A percentile compares a stretch with the other conserved stretches of the same genome.
phyloP scores from a whole-genome alignment of 805 yeast genomes.

The Ogataea neopini region DNA sequence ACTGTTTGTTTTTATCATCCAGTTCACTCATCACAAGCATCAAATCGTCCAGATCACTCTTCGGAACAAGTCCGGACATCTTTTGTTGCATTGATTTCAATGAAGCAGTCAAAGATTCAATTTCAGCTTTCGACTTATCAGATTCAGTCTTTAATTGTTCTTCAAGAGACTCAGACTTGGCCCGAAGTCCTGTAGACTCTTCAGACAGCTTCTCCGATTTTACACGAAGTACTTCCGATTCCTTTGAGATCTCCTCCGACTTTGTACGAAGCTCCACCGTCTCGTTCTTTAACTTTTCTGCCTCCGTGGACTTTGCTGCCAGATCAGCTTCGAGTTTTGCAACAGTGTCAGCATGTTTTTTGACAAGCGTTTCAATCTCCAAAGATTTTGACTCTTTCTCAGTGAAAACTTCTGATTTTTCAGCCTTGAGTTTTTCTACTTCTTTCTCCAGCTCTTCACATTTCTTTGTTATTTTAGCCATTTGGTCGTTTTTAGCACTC shows the following conservation, averaged over 20 bases:
- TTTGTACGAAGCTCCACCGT: neutral
- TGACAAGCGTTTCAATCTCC: neutral
- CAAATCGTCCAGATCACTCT: conserved; percentile 67
- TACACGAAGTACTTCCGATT: neutral
- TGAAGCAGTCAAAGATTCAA: neutral
- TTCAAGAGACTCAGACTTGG: neutral
- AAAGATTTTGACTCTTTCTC: neutral
- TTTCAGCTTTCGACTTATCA: neutral
- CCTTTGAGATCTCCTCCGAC: neutral
- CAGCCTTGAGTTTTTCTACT: conserved; percentile 3
- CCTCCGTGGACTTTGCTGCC: neutral
- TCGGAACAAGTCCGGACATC: conserved; percentile 40
- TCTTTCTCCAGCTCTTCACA: neutral
- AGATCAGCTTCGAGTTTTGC: neutral
- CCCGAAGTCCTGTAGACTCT: neutral
- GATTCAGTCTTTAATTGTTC: neutral
- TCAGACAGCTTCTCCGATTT: neutral
- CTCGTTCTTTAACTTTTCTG: neutral
- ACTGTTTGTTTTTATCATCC: conserved; percentile 63
- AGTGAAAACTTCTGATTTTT: conserved; percentile 5
- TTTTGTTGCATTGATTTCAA: conserved; percentile 7
- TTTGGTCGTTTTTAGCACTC: neutral
- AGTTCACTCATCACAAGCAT: conserved; percentile 75
- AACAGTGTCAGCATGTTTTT: neutral
- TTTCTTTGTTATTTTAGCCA: neutral